phyloP scores from a whole-genome alignment of 2,329 filamentous ascomycete species.

The Apiospora pterosperma region DNA sequence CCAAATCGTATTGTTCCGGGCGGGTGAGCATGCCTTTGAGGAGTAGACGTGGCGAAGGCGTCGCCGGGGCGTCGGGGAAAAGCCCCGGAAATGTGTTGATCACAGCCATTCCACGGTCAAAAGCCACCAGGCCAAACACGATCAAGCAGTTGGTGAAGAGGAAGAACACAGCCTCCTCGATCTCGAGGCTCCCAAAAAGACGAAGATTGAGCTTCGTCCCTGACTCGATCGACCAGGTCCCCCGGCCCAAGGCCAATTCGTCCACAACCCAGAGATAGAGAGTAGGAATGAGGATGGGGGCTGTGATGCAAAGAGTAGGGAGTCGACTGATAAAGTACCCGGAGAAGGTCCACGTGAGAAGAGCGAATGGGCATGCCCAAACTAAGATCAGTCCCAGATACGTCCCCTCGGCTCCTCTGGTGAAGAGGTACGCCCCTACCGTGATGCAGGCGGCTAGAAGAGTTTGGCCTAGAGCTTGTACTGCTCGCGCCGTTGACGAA shows the following conservation, averaged over 20 bases:
- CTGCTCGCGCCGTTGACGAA: slow-evolving; percentile 17
- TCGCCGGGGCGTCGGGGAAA: slow-evolving; percentile 47
- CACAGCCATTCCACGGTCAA: slow-evolving; percentile 67
- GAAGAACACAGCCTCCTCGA: slow-evolving; percentile 76
- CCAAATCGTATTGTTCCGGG: slow-evolving; percentile 50
- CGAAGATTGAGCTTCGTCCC: slow-evolving; percentile 64
- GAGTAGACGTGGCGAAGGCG: slow-evolving; percentile 47
- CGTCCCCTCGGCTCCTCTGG: slow-evolving; percentile 47
- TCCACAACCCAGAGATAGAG: slow-evolving; percentile 72
- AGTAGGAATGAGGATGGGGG: slow-evolving; percentile 62
- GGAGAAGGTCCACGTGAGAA: slow-evolving; percentile 61
- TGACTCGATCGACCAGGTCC: slow-evolving; percentile 68
- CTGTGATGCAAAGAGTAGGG: slow-evolving; percentile 52
- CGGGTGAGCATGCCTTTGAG: slow-evolving; percentile 47
- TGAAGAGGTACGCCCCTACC: slow-evolving; percentile 41
- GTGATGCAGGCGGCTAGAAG: slow-evolving; percentile 40
- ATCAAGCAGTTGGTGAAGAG: slow-evolving; percentile 66
- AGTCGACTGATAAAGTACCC: slow-evolving; percentile 61
- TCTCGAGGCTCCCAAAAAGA: slow-evolving; percentile 63
- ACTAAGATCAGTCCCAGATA: slow-evolving; percentile 68
- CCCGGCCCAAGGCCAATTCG: slow-evolving; percentile 61
- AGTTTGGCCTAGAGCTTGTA: slow-evolving; percentile 46
- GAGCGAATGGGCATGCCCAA: slow-evolving; percentile 65
- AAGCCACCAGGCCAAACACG: slow-evolving; percentile 64
- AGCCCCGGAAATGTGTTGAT: slow-evolving; percentile 58